Percentiles rank a stretch among this genome's conserved stretches.
These are phyloP conservation scores for Botryotinia convoluta DNA, from an alignment of 2,329 filamentous ascomycete species.

Conservation along the genomic window DNA sequence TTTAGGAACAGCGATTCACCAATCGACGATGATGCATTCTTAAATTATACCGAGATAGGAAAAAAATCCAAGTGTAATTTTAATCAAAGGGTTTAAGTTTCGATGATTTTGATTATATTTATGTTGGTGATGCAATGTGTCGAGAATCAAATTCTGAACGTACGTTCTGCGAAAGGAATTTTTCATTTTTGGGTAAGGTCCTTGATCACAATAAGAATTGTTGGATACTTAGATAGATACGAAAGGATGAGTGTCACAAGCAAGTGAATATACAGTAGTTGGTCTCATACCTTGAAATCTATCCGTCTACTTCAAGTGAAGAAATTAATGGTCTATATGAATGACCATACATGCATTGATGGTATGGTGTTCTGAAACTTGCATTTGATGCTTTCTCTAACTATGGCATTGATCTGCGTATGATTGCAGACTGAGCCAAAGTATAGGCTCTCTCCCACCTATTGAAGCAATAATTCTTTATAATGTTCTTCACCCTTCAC, in stretches of 20 bases:
- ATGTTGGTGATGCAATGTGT: background rate
- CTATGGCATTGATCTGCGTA: background rate
- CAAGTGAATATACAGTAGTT: background rate
- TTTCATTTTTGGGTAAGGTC: background rate
- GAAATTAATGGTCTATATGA: background rate
- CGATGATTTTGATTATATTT: background rate
- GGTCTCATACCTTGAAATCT: background rate
- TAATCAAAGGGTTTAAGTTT: background rate
- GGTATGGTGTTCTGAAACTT: background rate
- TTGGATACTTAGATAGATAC: background rate
- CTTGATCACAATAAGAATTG: background rate
- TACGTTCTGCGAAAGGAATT: background rate
- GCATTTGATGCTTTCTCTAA: background rate
- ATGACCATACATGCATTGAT: background rate
- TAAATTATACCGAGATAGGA: background rate
- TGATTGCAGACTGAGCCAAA: background rate
- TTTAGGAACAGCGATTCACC: slow-evolving; percentile 32
- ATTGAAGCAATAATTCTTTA: background rate
- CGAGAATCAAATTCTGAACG: background rate
- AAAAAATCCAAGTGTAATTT: background rate
- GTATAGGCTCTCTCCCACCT: background rate
- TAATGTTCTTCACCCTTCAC: background rate
- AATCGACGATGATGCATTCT: background rate
- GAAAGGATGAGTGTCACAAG: background rate
- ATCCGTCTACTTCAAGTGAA: background rate